Evolutionary conservation across 106 monocot species (phyloP), one percentile per base, ranked within the genome.

Genomic region (Dioscorea zingiberensis): DNA sequence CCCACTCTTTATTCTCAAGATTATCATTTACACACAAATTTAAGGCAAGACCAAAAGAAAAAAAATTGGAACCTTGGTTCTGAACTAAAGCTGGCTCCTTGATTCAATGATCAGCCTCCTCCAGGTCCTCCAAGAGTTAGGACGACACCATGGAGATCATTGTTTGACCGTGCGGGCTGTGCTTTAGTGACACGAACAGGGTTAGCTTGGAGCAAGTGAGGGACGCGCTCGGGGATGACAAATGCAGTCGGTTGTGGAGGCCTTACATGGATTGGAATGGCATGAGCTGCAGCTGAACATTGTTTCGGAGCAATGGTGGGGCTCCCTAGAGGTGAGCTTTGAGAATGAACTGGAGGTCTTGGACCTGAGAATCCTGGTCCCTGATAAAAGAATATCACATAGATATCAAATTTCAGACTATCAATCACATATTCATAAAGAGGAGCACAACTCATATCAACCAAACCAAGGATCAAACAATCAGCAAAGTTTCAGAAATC

Each of bases 41-140:
- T 18, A 51, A 51, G 19, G 15, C 51, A 51, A 51, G 51, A 19
- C 18, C 18, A 58, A 58, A 58, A 58, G 24, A 14, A 58, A 58
- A 58, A 58, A 16, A 51, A 1, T 13, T 19, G 4, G 15, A 51
- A 19, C 7, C 7, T 51, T 51, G 51, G 19, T 51, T 16, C 51
- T 51, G 15, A 51, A 13, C 2, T 18, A 51, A 2, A 51, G 15
- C 38, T 38, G 3, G 38, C 1, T 1, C 38, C 38, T n/a, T 5
- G 19, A 13, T 51, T 4, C 51, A 13, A 51, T 18, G 51, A 51
- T 19, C 18, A 60, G n/a, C 70, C 70, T 25, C 68, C 81, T 17
- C 78, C 81, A 0, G 94, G 84, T 18, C 94, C 90, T 53, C 86
- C 94, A 26, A 94, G 76, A 15, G 87, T 82, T 18, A 94, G 80